phyloP scores from a whole-genome alignment of 2,329 filamentous ascomycete species.

The Diplodia sapinea region DNA sequence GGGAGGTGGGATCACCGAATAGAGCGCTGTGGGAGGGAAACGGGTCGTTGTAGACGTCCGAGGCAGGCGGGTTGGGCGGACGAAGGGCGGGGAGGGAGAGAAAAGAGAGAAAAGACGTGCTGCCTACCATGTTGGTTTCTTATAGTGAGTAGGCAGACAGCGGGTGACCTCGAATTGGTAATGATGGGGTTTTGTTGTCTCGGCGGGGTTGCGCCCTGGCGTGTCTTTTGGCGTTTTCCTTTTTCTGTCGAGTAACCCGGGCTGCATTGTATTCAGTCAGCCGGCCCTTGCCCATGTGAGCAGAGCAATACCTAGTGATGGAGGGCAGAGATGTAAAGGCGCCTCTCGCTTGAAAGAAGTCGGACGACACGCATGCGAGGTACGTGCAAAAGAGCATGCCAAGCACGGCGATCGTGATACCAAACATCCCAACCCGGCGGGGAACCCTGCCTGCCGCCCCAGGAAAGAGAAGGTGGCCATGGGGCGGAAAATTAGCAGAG shows the following conservation, averaged over 20 bases:
- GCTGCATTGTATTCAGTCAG: neutral
- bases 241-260: neutral
- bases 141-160: neutral
- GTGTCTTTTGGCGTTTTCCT: neutral
- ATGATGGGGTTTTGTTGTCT: neutral
- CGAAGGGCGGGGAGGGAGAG: neutral
- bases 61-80: neutral
- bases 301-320: neutral
- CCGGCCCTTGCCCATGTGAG: neutral
- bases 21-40: neutral
- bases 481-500: neutral
- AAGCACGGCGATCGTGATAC: constrained; percentile 20
- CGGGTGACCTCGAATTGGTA: neutral
- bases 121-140: neutral
- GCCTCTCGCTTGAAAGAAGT: neutral
- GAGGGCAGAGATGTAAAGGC: neutral
- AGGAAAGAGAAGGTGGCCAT: constrained; percentile 11
- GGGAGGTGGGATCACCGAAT: neutral
- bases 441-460: constrained; percentile 7
- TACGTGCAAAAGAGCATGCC: neutral
- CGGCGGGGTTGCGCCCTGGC: neutral
- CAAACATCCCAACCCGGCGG: constrained; percentile 12
- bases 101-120: neutral
- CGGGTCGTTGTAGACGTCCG: neutral
- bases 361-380: neutral